Percentiles rank a stretch among this genome's conserved stretches.
These are phyloP conservation scores for Allantophomopsis lycopodina DNA, from an alignment of 2,329 filamentous ascomycete genomes.

Conservation along the genomic window DNA sequence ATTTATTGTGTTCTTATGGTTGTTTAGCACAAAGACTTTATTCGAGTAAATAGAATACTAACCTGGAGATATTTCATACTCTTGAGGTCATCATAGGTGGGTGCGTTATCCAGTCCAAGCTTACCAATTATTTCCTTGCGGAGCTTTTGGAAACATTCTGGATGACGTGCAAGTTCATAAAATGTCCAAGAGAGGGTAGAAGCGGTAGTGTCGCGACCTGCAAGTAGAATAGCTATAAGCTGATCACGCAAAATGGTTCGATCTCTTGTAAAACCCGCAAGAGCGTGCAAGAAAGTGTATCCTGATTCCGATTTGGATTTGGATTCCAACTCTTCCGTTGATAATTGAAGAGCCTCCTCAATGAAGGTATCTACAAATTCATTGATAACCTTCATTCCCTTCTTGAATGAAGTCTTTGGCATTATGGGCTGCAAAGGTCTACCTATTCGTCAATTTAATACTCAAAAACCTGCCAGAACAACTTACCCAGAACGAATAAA, in stretches of 20 bases:
- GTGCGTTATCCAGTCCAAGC: slow-evolving; percentile 47
- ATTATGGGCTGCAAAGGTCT: slow-evolving; percentile 49
- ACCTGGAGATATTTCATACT: slow-evolving; percentile 66
- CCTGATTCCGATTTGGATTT: slow-evolving; percentile 58
- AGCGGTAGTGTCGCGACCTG: slow-evolving; percentile 80
- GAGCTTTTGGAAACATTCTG: slow-evolving; percentile 51
- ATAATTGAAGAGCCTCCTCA: slow-evolving; percentile 55
- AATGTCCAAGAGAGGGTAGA: slow-evolving; percentile 68
- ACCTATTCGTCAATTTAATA: background rate
- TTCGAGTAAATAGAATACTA: background rate
- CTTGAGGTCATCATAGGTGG: slow-evolving; percentile 73
- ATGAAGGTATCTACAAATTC: slow-evolving; percentile 68
- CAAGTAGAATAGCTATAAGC: slow-evolving; percentile 68
- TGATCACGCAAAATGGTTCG: slow-evolving; percentile 68
- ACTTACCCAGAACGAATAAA: slow-evolving; percentile 46
- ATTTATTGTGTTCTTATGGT: slow-evolving; percentile 45
- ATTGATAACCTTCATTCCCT: slow-evolving; percentile 55
- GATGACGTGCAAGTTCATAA: slow-evolving; percentile 67
- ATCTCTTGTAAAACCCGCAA: slow-evolving; percentile 68
- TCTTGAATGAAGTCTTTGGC: slow-evolving; percentile 50
- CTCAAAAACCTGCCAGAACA: background rate
- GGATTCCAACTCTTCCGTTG: slow-evolving; percentile 55
- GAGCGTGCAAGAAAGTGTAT: slow-evolving; percentile 78
- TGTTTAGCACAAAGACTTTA: too few species aligned
- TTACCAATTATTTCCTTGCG: slow-evolving; percentile 56